Percentiles rank a stretch among this genome's conserved stretches.
These are phyloP conservation scores for Erodium trifolium DNA, from an alignment of 441 rosid genomes.

Conservation along the genomic window DNA sequence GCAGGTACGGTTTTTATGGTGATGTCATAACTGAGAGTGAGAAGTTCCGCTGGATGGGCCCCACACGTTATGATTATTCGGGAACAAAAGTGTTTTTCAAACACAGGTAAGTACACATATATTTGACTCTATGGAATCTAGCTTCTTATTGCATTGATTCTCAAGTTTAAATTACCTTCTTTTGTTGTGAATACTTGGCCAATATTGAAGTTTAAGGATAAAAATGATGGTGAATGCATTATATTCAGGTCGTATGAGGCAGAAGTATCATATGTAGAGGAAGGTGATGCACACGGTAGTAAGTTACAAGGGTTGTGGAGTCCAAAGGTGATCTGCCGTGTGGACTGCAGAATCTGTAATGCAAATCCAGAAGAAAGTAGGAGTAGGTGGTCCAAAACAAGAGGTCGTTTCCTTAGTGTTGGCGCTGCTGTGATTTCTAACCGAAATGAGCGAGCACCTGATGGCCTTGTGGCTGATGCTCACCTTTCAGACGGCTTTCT, in stretches of 20 bases:
- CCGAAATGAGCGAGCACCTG: constrained; percentile 87
- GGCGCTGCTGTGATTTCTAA: constrained; percentile 88
- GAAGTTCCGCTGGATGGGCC: constrained; percentile 97
- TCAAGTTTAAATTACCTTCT: neutral
- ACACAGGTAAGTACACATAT: constrained; percentile 48
- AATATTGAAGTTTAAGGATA: neutral
- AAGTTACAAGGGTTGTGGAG: constrained; percentile 29
- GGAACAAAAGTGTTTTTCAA: constrained; percentile 89
- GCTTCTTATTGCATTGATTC: neutral
- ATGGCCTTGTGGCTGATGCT: constrained; percentile 93
- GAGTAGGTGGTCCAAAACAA: constrained; percentile 51
- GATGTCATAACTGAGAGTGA: constrained; percentile 92
- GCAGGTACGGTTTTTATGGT: constrained; percentile 91
- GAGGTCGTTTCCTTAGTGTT: constrained; percentile 66
- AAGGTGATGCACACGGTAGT: constrained; percentile 15
- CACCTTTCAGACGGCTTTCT: constrained; percentile 89
- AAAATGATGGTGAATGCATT: constrained; percentile 1
- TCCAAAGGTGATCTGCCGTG: constrained; percentile 47
- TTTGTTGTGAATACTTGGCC: neutral
- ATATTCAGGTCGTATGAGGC: constrained; percentile 68
- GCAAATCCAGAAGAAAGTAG: constrained; percentile 32
- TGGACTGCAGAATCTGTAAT: constrained; percentile 55
- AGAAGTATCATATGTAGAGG: constrained; percentile 62
- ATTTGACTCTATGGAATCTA: neutral
- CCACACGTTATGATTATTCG: constrained; percentile 85